Base-by-base conservation (phyloP, 208 protist species). In the Leishmania martiniquensis region DNA sequence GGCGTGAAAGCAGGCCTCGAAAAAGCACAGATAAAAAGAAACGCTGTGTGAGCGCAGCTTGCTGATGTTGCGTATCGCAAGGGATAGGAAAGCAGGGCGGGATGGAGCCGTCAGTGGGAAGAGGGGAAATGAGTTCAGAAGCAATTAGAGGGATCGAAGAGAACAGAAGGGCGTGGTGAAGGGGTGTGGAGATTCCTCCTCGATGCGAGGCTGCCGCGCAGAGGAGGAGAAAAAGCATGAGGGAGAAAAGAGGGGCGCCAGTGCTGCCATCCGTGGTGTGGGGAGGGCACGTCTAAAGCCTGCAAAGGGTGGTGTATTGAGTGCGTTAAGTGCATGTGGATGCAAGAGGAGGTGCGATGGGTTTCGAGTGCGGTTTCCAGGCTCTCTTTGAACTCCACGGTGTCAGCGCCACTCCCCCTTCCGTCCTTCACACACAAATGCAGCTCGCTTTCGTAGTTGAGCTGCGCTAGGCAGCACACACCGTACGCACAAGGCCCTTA, bases 11-110 rank as follows among this genome's bases (percentile, higher is more conserved):
- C 55, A 25, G 34, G 72, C 49, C 15, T 12, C 34, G 42, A 47
- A 29, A 49, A 76, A 32, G 54, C 25, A 42, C 44, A 39, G 47
- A 77, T 68, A 15, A 62, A 78, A 54, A 47, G 63, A 51, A 78
- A 76, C 55, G 52, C 49, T 54, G 52, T n/a, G 47, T 37, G 29
- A 4, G 49, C 17, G 32, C 47, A 60, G 47, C 69, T 9, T 62
- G 45, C 51, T 60, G 34, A 6, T 25, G 39, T 47, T 42, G 37
- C 42, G 13, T 15, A 25, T 47, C 39, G 20, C 65, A 10, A 29
- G 34, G 22, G 22, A 69, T 12, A 17, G 34, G 12, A 69, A n/a
- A 69, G 39, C 37, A 49, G 42, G 29, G 42, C 17, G 25, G 10
- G 13, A 49, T 45, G 62, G 22, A 47, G 42, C 34, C 42, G 42